A percentile compares a stretch with the other conserved stretches of the same genome.
These are phyloP conservation scores for Aspergillus brunneoviolaceus DNA, from an alignment of 2,329 filamentous ascomycete species.

Conservation along the genomic window DNA sequence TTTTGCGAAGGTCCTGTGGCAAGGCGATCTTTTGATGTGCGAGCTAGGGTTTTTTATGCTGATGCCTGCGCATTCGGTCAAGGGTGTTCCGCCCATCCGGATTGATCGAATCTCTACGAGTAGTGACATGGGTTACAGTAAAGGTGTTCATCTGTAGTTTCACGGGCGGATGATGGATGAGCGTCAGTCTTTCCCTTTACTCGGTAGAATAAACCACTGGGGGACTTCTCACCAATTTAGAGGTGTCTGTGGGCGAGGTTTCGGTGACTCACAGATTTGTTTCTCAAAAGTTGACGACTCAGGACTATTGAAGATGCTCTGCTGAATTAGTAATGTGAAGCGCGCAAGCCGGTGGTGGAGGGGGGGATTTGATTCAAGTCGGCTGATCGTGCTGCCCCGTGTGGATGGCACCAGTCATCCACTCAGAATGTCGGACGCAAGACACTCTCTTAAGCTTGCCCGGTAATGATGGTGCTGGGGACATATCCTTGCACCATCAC, in stretches of 20 bases:
- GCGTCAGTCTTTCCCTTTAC: too few relatives aligned
- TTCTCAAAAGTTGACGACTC: neutral
- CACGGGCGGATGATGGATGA: too few relatives aligned
- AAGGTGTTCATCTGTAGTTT: too few relatives aligned
- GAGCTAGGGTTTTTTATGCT: slow-evolving; percentile 1
- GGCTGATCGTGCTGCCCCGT: slow-evolving; percentile 6
- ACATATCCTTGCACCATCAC: neutral
- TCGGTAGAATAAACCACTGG: too few relatives aligned
- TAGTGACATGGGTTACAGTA: neutral
- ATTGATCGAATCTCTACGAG: slow-evolving; percentile 6
- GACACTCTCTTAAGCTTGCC: neutral
- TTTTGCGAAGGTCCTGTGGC: neutral
- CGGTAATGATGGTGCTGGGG: neutral
- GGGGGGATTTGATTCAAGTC: slow-evolving; percentile 7
- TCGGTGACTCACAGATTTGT: neutral
- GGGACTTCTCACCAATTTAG: neutral
- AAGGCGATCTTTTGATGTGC: neutral
- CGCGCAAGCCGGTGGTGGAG: slow-evolving; percentile 7
- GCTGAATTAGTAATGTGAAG: neutral
- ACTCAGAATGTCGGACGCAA: neutral
- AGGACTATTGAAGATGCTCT: neutral
- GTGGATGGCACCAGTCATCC: slow-evolving; percentile 1
- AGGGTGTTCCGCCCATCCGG: slow-evolving; percentile 7
- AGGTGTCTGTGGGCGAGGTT: neutral
- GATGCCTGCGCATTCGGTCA: slow-evolving; percentile 4